Base-by-base conservation (phyloP, 257 asterid species). In the Nicotiana paniculata region DNA sequence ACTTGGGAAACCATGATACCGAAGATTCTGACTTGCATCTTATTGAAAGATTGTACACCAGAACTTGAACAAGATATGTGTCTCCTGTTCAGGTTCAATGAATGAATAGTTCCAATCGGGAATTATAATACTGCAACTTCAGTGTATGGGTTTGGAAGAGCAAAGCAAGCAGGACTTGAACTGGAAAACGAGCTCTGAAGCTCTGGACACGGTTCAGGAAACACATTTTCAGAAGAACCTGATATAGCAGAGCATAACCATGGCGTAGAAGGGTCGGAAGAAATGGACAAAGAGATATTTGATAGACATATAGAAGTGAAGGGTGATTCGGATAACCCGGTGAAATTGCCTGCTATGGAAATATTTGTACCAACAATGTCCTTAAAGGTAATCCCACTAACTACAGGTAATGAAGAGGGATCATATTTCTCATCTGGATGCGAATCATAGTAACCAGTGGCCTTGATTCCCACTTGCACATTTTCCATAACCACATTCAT, bases 361-460 rank as follows among this genome's bases (percentile, higher is more conserved):
- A 92, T 85, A 59, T 95, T 93, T 51, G 88, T 85, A 32, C 99
- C 99, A 16, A 81, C 80, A 4, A 97, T 77, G 88, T 90, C 92
- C 85, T 13, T 54, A 64, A 92, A 89, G 48, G 96, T 87, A 62
- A 97, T 91, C 39, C 86, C 85, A 18, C 87, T 86, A 24, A 97
- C 91, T 24, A 81, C 74, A 0, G 99, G 99, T 9, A 95, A 84
- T 24, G 91, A 97, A 12, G 81, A 21, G 6, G 98, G 97, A 83
- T 97, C 97, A 65, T 53, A 97, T 33, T 84, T 83, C 8, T 95
- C 95, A n/a, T 97, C 99, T 1, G 99, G 98, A 81, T 97, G 99
- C 1, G 91, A 59, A 6, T 87, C 79, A 69, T 82, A 89, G 84
- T 90, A 91, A 77, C 98, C 98, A 37, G 98, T 91, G n/a, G 90